Base-by-base conservation (phyloP, 805 yeast genomes). In the Metschnikowia dekortorum region DNA sequence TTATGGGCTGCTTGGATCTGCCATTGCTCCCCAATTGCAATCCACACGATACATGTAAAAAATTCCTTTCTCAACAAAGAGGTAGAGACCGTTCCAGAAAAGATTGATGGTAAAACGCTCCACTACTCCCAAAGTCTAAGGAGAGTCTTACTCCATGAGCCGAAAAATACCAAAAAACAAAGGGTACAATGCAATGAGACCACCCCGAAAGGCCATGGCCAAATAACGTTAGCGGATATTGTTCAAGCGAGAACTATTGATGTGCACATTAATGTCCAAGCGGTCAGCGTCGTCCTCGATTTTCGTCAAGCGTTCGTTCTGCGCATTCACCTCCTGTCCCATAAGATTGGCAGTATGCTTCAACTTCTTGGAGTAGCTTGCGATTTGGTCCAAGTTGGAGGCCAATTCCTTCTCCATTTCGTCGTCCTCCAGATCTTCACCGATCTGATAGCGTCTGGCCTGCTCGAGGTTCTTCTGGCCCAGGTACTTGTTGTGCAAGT, bases 371-470 rank as follows among this genome's bases (percentile, higher is more conserved):
- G 96, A 81, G 51, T 85, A 80, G 38, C 76, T 76, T 10, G 80
- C 78, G 44, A 94, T 86, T 64, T 85, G 89, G 60, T 87, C 91
- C 66, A 92, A 73, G 61, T 94, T 94, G 55, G 79, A 71, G 48
- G 90, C 91, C 58, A 90, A 81, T 67, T 91, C 96, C 54, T 85
- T 80, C 64, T 92, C 98, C 81, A 89, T 81, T 58, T 84, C 94
- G 60, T 90, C 96, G 67, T 94, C 98, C 65, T 92, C 97, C 45
- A 83, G 83, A 67, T 92, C 97, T 44, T 86, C 87, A 63, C 89
- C 97, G 59, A 89, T 87, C 60, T 87, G 88, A 68, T 85, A 90
- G 56, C 82, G 72, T 50, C 80, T 72, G 2, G 95, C 86, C 36
- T 82, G 83, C 14, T 74, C 73, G 44, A 82, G 75, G 54, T 76